A percentile compares a stretch with the other conserved stretches of the same genome.
Evolutionary conservation across 345 rosid species (phyloP).

Genomic region (Euphorbia tirucalli): DNA sequence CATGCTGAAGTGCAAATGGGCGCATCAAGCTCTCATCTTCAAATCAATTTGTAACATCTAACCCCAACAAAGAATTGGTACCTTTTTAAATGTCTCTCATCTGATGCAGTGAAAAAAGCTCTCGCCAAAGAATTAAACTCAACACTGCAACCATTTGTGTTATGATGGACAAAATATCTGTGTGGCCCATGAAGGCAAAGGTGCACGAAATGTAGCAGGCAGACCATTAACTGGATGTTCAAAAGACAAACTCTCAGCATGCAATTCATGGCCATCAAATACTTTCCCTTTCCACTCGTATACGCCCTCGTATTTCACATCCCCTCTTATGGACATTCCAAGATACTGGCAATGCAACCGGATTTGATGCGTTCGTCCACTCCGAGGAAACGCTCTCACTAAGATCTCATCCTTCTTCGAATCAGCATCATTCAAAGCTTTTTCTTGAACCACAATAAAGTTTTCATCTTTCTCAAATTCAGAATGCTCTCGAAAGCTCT

Average conservation of each 20-base stretch:
- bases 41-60: background rate
- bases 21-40: background rate
- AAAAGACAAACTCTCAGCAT: conserved; percentile 77
- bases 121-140: background rate
- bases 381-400: conserved; percentile 70
- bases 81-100: background rate
- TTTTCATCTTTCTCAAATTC: conserved; percentile 28
- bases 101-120: background rate
- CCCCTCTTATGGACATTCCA: conserved; percentile 75
- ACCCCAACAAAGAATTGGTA: background rate
- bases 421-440: conserved; percentile 29
- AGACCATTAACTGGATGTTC: conserved; percentile 66
- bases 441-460: conserved; percentile 44
- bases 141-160: background rate
- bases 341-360: conserved; percentile 89
- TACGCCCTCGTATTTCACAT: conserved; percentile 84
- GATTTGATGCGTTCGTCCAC: conserved; percentile 93
- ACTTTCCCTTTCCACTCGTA: conserved; percentile 62
- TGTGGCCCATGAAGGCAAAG: conserved; percentile 67
- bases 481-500: conserved; percentile 20
- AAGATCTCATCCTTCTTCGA: conserved; percentile 50
- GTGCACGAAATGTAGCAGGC: conserved; percentile 45
- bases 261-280: conserved; percentile 67
- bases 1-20: too few relatives aligned
- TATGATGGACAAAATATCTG: conserved; percentile 18